phyloP scores from a whole-genome alignment of 1,284 basidiomycete genomes.

The Stereum hirsutum region DNA sequence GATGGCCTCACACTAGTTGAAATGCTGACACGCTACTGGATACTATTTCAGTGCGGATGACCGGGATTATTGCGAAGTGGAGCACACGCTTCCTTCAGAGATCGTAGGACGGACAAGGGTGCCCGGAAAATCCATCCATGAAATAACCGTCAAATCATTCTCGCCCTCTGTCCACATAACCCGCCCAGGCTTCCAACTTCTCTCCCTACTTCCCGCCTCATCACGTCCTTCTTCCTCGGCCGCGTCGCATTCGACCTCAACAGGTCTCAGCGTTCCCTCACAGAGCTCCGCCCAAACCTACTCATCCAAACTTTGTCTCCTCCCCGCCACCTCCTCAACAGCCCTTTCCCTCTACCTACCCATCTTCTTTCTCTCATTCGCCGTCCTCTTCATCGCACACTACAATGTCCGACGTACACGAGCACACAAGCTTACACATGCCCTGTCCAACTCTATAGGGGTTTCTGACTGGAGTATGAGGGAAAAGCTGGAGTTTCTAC shows the following conservation, averaged over 20 bases:
- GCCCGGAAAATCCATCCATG: constrained; percentile 9
- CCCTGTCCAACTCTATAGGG: too few relatives aligned
- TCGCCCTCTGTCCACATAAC: constrained; percentile 74
- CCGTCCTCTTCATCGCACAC: constrained; percentile 24
- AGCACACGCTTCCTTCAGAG: constrained; percentile 31
- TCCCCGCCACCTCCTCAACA: constrained; percentile 61
- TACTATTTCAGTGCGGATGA: constrained; percentile 66
- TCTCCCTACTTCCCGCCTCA: constrained; percentile 63
- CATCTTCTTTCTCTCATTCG: constrained; percentile 30
- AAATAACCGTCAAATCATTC: constrained; percentile 74
- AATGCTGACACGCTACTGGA: background rate
- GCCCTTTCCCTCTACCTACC: constrained; percentile 52
- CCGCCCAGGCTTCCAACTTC: constrained; percentile 77
- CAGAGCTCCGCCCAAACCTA: constrained; percentile 33
- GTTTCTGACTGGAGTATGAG: too few relatives aligned
- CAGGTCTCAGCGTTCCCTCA: constrained; percentile 13
- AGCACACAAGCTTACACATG: too few relatives aligned
- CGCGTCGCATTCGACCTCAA: too few relatives aligned
- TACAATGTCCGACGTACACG: too few relatives aligned
- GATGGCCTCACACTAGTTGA: background rate
- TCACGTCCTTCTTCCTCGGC: too few relatives aligned
- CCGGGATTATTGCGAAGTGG: constrained; percentile 81
- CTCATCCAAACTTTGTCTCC: constrained; percentile 62
- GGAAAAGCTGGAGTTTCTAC: too few relatives aligned
- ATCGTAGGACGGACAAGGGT: too few relatives aligned